A percentile compares a stretch with the other conserved stretches of the same genome.
These are phyloP conservation scores for Lanmaoa pseudosensibilis DNA, from an alignment of 768 basidiomycete genomes.

Conservation along the genomic window DNA sequence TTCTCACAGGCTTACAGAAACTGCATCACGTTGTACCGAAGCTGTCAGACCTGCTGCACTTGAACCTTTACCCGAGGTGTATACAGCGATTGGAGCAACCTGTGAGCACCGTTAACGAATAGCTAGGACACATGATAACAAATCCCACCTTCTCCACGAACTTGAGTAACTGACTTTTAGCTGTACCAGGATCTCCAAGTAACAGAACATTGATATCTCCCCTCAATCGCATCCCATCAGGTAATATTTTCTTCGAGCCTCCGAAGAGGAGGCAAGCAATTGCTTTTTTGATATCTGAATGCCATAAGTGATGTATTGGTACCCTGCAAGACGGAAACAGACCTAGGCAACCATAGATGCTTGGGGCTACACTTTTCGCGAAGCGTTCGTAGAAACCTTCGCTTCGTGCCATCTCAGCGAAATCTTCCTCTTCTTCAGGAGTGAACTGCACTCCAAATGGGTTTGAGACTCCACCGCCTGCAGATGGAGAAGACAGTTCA, in stretches of 20 bases:
- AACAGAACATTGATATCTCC: conserved; percentile 98
- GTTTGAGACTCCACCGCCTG: conserved; percentile 70
- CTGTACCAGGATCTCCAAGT: conserved; percentile 97
- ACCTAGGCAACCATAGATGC: conserved; percentile 96
- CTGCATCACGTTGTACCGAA: conserved; percentile 90
- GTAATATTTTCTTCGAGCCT: conserved; percentile 94
- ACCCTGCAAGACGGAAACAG: background rate
- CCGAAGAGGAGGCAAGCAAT: conserved; percentile 96
- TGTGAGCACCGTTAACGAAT: conserved; percentile 28
- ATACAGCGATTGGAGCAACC: conserved; percentile 97
- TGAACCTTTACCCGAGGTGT: conserved; percentile 97
- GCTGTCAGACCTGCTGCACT: conserved; percentile 99
- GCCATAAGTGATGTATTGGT: conserved; percentile 6
- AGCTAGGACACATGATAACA: background rate
- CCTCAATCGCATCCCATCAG: conserved; percentile 94
- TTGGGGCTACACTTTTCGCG: conserved; percentile 90
- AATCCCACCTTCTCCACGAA: conserved; percentile 87
- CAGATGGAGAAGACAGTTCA: conserved; percentile 80
- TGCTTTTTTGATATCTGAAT: conserved; percentile 95
- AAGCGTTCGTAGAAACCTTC: conserved; percentile 93
- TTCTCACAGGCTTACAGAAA: conserved; percentile 60
- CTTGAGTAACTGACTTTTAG: conserved; percentile 96
- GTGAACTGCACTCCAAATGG: conserved; percentile 88
- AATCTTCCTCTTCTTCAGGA: conserved; percentile 97
- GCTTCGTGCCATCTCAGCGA: conserved; percentile 84